Conservation (phyloP, 75 land plant genomes). For the Picea sitchensis region DNA sequence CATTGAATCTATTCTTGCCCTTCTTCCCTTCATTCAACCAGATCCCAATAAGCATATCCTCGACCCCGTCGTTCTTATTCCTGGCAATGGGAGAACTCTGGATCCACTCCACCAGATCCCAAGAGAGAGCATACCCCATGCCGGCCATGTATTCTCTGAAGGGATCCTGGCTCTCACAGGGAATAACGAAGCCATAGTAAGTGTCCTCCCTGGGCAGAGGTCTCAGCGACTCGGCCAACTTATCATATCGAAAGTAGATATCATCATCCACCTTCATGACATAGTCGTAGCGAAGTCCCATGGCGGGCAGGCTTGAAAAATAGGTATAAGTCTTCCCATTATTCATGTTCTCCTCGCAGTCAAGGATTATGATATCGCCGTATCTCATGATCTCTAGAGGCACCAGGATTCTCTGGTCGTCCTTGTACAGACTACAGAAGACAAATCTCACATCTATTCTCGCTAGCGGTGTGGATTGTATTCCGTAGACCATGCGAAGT, state of each 20-base stretch:
- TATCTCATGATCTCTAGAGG: slow-evolving; percentile 45
- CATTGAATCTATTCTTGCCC: slow-evolving; percentile 57
- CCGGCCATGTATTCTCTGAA: slow-evolving; percentile 71
- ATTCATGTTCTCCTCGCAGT: slow-evolving; percentile 77
- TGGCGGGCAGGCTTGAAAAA: slow-evolving; percentile 59
- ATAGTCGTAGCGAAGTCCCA: slow-evolving; percentile 53
- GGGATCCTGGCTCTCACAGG: slow-evolving; percentile 51
- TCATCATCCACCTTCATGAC: slow-evolving; percentile 92
- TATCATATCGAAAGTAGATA: slow-evolving; percentile 42
- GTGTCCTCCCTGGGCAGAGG: slow-evolving; percentile 57
- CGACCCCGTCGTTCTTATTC: slow-evolving; percentile 44
- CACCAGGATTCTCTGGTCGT: slow-evolving; percentile 34
- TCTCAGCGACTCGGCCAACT: slow-evolving; percentile 37
- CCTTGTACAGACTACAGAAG: slow-evolving; percentile 44
- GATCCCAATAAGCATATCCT: slow-evolving; percentile 52
- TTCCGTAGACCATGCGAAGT: slow-evolving; percentile 55
- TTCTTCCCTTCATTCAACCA: slow-evolving; percentile 56
- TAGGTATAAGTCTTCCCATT: slow-evolving; percentile 74
- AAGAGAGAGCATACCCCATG: slow-evolving; percentile 81
- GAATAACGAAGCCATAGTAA: slow-evolving; percentile 73
- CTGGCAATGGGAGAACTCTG: slow-evolving; percentile 38
- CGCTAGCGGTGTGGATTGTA: slow-evolving; percentile 25
- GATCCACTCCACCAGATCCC: slow-evolving; percentile 84
- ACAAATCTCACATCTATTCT: slow-evolving; percentile 50
- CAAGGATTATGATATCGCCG: slow-evolving; percentile 55